A percentile compares a stretch with the other conserved stretches of the same genome.
Evolutionary conservation across 2,329 filamentous ascomycete species (phyloP).

Genomic region (Aspergillus alliaceus): DNA sequence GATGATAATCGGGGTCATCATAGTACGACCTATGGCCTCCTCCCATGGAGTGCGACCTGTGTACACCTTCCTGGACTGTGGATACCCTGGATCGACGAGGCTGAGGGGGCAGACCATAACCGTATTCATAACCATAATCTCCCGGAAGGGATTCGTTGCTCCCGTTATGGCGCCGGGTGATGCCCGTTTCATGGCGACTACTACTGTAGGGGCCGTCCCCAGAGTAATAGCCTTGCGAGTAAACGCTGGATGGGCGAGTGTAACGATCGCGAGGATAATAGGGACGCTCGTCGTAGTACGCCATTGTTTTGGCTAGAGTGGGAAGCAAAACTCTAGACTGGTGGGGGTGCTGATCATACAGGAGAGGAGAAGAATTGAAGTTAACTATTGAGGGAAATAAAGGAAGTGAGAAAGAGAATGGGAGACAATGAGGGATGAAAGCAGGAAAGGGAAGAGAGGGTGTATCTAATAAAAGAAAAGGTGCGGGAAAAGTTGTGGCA

Average conservation of each 20-base stretch:
- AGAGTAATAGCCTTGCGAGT: conserved; percentile 31
- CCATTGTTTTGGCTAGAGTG: conserved; percentile 24
- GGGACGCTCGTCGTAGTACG: conserved; percentile 39
- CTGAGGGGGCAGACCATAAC: conserved; percentile 28
- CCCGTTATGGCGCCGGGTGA: conserved; percentile 54
- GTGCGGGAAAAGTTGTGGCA: conserved; percentile 4
- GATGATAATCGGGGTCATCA: conserved; percentile 30
- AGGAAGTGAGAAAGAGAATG: conserved; percentile 10
- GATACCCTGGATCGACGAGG: conserved; percentile 25
- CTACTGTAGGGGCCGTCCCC: conserved; percentile 16
- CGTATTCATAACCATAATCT: conserved; percentile 39
- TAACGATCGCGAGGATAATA: conserved; percentile 33
- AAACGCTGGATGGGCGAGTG: conserved; percentile 22
- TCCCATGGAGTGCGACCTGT: conserved; percentile 38
- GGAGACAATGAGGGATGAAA: not conserved
- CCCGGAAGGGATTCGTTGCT: conserved; percentile 74
- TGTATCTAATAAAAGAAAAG: not conserved
- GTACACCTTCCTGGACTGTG: conserved; percentile 35
- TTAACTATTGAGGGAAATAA: conserved; percentile 1
- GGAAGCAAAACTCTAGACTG: not conserved
- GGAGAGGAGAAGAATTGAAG: conserved; percentile 3
- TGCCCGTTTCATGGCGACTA: conserved; percentile 13
- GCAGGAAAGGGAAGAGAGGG: not conserved
- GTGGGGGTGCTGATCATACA: conserved; percentile 3
- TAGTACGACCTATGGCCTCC: conserved; percentile 36